Conservation (phyloP, 768 basidiomycete genomes). For the Sistotremastrum niveocremeum region DNA sequence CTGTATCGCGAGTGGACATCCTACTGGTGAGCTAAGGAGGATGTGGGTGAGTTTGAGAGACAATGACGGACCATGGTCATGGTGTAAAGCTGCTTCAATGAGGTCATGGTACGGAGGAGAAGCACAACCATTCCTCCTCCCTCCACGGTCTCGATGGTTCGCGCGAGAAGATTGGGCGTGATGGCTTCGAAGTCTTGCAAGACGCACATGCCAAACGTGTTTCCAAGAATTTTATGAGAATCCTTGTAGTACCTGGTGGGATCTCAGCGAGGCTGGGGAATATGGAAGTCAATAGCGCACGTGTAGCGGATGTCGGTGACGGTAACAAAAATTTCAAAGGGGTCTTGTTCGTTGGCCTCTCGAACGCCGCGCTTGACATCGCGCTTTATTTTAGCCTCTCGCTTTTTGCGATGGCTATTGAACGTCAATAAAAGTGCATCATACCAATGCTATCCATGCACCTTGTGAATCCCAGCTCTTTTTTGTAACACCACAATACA, state of each 20-base stretch:
- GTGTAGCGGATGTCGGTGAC: constrained; percentile 99
- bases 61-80: constrained; percentile 54
- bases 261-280: neutral
- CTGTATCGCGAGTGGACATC: constrained; percentile 94
- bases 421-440: neutral
- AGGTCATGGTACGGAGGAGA: constrained; percentile 89
- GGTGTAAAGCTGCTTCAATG: constrained; percentile 79
- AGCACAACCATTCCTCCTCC: constrained; percentile 86
- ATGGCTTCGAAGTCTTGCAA: constrained; percentile 97
- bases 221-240: constrained; percentile 90
- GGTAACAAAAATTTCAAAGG: constrained; percentile 95
- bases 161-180: constrained; percentile 90
- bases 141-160: constrained; percentile 97
- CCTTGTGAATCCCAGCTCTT: constrained; percentile 94
- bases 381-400: constrained; percentile 91
- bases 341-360: constrained; percentile 89
- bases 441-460: constrained; percentile 22
- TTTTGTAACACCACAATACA: constrained; percentile 98
- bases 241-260: constrained; percentile 84
- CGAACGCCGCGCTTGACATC: constrained; percentile 91
- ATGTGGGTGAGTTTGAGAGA: neutral
- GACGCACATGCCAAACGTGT: constrained; percentile 95
- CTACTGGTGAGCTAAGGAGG: constrained; percentile 25
- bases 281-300: constrained; percentile 28
- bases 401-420: constrained; percentile 82